Conservation (phyloP, 352 stramenopile genomes). For the Phytophthora uliginosa region DNA sequence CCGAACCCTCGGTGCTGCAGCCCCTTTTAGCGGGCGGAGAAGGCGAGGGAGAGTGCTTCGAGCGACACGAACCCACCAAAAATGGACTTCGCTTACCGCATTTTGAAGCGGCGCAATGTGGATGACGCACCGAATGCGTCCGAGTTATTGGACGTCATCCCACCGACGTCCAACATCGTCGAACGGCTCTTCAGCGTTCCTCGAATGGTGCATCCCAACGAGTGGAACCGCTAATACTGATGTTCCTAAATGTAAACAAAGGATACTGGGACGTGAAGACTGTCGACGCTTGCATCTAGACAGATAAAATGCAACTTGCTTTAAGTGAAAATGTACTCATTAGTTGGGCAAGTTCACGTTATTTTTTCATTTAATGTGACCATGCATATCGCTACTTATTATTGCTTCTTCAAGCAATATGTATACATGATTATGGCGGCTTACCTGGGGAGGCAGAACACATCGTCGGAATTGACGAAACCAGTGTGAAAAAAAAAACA, state of each 20-base stretch:
- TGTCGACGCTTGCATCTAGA: conserved; percentile 3
- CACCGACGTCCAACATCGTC: conserved; percentile 9
- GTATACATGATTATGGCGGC: background rate
- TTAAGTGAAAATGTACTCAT: background rate
- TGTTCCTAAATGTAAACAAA: conserved; percentile 12
- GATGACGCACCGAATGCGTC: background rate
- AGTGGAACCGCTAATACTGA: conserved; percentile 6
- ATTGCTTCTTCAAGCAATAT: background rate
- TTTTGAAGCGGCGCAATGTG: conserved; percentile 3
- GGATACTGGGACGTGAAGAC: conserved; percentile 17
- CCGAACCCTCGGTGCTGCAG: background rate
- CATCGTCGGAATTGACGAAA: too few species aligned
- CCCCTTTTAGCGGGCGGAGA: background rate
- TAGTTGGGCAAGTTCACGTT: background rate
- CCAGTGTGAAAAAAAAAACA: too few species aligned
- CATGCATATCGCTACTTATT: too few species aligned
- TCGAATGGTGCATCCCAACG: background rate
- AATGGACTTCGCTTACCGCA: background rate
- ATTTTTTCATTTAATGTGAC: too few species aligned
- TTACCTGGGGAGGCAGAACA: too few species aligned
- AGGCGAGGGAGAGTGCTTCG: too few species aligned
- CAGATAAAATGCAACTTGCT: background rate
- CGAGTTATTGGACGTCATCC: background rate
- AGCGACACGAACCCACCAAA: background rate
- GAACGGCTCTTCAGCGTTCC: conserved; percentile 15